phyloP scores from a whole-genome alignment of 306 rosid genomes.

The Pyrus bretschneideri region DNA sequence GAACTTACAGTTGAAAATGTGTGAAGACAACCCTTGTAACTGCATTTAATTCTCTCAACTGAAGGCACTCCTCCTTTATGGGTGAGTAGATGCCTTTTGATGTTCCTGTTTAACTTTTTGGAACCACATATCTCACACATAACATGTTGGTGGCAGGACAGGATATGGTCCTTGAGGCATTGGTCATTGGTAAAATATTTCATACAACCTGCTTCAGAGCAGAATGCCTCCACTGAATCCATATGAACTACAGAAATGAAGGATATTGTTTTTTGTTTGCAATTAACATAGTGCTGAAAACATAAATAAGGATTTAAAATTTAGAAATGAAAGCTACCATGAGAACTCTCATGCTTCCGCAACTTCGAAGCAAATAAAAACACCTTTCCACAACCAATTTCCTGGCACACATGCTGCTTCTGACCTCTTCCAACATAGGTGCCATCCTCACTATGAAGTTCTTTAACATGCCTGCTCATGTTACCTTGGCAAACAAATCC shows the following conservation, averaged over 20 bases:
- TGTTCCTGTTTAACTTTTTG: constrained; percentile 66
- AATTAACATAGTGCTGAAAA: background rate
- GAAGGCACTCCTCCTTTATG: constrained; percentile 44
- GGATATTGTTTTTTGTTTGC: background rate
- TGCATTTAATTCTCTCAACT: constrained; percentile 35
- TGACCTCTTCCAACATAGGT: constrained; percentile 10
- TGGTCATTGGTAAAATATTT: constrained; percentile 45
- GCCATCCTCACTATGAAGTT: constrained; percentile 38
- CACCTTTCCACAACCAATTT: constrained; percentile 63
- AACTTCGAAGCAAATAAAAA: constrained; percentile 47
- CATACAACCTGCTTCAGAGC: constrained; percentile 61
- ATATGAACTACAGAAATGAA: constrained; percentile 42
- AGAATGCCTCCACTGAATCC: constrained; percentile 47
- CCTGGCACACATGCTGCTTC: constrained; percentile 49
- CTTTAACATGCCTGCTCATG: constrained; percentile 44
- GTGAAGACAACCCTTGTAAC: constrained; percentile 37
- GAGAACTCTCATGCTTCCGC: constrained; percentile 52
- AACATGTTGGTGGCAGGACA: constrained; percentile 52
- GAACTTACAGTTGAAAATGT: constrained; percentile 62
- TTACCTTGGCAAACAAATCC: constrained; percentile 41
- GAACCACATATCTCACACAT: constrained; percentile 59
- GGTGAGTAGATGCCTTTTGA: constrained; percentile 51
- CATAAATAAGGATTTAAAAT: background rate
- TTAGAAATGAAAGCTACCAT: constrained; percentile 30
- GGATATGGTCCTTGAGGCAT: constrained; percentile 53